Percentiles rank a stretch among this genome's conserved stretches.
Conservation (phyloP, 306 rosid species). For the Alnus rubra region DNA sequence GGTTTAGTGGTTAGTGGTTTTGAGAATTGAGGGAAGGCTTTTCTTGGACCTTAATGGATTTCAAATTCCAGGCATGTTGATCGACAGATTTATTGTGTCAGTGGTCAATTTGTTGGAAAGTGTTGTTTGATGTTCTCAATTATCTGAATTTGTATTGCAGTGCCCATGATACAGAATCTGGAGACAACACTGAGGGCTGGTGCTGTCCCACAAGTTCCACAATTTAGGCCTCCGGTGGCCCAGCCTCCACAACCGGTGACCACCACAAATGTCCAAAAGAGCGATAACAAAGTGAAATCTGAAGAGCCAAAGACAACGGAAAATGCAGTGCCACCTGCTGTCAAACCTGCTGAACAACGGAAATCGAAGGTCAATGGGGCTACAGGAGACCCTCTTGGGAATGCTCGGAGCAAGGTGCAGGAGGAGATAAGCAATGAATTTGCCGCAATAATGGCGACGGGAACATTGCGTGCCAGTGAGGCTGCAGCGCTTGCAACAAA, state of each 20-base stretch:
- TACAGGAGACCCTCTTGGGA: slow-evolving; percentile 59
- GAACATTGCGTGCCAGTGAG: slow-evolving; percentile 90
- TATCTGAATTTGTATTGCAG: slow-evolving; percentile 40
- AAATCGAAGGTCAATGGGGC: slow-evolving; percentile 32
- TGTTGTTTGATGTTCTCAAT: neutral
- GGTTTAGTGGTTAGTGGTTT: no score
- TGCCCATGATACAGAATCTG: slow-evolving; percentile 93
- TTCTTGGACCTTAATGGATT: neutral
- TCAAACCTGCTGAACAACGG: slow-evolving; percentile 19
- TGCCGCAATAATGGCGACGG: slow-evolving; percentile 82
- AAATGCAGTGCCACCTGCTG: slow-evolving; percentile 28
- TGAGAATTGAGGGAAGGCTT: neutral
- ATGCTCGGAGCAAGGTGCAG: slow-evolving; percentile 82
- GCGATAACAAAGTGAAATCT: neutral
- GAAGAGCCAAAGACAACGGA: slow-evolving; percentile 8
- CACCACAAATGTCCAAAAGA: neutral
- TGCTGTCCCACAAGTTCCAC: slow-evolving; percentile 83
- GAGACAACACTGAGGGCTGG: slow-evolving; percentile 78
- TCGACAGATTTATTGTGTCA: neutral
- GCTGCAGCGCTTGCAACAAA: slow-evolving; percentile 93
- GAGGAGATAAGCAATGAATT: slow-evolving; percentile 81
- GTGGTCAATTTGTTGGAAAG: no score
- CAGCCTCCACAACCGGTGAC: slow-evolving; percentile 15
- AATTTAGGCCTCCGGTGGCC: slow-evolving; percentile 50
- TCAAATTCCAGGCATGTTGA: neutral